Base-by-base conservation (phyloP, 345 rosid genomes). In the Gossypium thurberi region DNA sequence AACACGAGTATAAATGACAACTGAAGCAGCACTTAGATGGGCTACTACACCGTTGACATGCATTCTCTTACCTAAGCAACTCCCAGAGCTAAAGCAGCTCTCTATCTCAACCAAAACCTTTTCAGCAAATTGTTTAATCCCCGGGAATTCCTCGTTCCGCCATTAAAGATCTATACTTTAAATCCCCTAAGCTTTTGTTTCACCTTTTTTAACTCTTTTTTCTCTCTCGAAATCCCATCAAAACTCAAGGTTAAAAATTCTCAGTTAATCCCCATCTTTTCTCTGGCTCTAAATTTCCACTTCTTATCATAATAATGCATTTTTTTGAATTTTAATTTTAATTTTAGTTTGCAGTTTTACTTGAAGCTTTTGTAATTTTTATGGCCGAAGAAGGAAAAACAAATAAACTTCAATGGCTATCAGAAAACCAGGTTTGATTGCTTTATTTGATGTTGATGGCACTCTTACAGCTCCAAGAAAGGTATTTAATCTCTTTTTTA, bases 401-500 rank as follows among this genome's bases (percentile, higher is more conserved):
- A 50, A 4, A 50, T 50, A 20, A 61, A 50, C 20, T 78, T 52
- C 80, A 77, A 81, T 82, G 85, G 85, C 79, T 10, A 66, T 56
- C 9, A 80, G 75, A 74, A 91, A 84, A 63, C 86, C 96, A 47
- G 94, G 98, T 75, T 76, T 91, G 70, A 90, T 95, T 70, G 98
- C 98, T 74, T 76, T 95, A 70, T 95, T 95, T 73, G 99, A 95
- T 82, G 98, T 95, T 57, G 99, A 95, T 79, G 99, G 94, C 37
- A 95, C 99, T 79, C 96, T 95, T 65, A 91, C 99, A 8, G 98
- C 99, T 77, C 96, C 98, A 25, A 88, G 99, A 84, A 91, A 92
- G 91, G 93, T 85, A 64, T 62, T 21, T 0, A 71, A 28, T 64
- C 40, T 56, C 15, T 21, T 62, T 7, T 43, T 28, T 28, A 48